Evolutionary conservation across 2,329 filamentous ascomycete genomes (phyloP).

Genomic region (Alternaria ventricosa): DNA sequence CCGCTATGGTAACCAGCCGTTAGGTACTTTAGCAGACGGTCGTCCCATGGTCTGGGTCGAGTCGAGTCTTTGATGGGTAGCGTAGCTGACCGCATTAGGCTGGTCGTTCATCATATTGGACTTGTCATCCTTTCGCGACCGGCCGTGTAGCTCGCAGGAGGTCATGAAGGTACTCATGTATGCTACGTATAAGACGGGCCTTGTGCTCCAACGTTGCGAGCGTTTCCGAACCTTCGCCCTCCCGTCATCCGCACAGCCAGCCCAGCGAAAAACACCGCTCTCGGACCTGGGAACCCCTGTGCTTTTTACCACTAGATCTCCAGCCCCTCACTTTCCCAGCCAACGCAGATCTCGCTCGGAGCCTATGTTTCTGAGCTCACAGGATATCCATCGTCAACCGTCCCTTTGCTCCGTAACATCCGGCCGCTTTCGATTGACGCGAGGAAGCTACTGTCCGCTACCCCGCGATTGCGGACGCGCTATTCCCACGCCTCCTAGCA

Average conservation of each 20-base stretch:
- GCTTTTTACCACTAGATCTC: background rate
- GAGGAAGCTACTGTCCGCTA: conserved; percentile 4
- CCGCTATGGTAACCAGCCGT: background rate
- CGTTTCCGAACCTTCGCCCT: background rate
- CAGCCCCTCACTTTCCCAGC: background rate
- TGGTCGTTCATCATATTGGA: background rate
- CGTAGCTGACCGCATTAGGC: background rate
- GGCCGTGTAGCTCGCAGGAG: background rate
- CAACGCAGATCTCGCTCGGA: background rate
- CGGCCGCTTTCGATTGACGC: background rate
- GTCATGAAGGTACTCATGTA: conserved; percentile 12
- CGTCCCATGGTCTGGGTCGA: background rate
- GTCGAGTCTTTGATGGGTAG: background rate
- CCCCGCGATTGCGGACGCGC: conserved; percentile 27
- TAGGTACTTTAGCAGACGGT: background rate
- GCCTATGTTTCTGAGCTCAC: background rate
- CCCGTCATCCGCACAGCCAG: background rate
- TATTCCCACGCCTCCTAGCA: conserved; percentile 16
- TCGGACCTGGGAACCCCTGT: background rate
- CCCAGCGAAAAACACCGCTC: background rate
- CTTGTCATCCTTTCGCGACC: background rate
- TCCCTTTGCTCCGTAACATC: conserved; percentile 10
- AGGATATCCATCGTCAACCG: background rate
- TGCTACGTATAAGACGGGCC: conserved; percentile 11
- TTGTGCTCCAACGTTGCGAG: background rate